Evolutionary conservation across 192 early-diverging fungal genomes (phyloP), one percentile per base, ranked within the genome.

Genomic region (Obelidium mucronatum): DNA sequence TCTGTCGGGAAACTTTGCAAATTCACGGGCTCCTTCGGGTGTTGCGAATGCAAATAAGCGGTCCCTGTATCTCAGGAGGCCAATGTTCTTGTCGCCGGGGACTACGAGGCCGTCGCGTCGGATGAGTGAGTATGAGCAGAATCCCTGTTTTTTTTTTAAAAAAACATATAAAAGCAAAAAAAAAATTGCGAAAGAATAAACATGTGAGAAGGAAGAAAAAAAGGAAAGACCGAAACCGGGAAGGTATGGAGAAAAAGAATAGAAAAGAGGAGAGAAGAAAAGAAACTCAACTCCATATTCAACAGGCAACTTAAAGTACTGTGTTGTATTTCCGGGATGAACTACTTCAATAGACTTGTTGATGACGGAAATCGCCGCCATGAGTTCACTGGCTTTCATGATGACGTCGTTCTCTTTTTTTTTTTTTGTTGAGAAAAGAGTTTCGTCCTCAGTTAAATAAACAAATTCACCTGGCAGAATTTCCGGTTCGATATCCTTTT

Each of bases 281-380:
- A 51, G 51, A 1, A 54, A 67, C 73, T 77, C 44, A 52, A 84
- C 83, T 19, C 88, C 86, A 72, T 81, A 84, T 75, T 90, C 88
- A 13, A 86, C 84, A 39, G 83, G 88, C 42, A 90, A 59, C 51
- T 79, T 78, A 62, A 82, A 85, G 66, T 87, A 90, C 51, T 86
- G 80, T 0, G 88, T 86, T n/a, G 85, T 85, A 75, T 88, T 90
- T 30, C 85, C 82, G 40, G 88, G 88, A 77, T 90, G 88, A 24
- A 88, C 67, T 13, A 90, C 78, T 61, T 90, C 85, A 54, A 87
- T 76, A 26, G 82, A 79, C 54, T 85, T 84, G 55, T 86, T 83
- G 30, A 81, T 79, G 51, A 83, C 74, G 2, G 82, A 74, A 17
- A 88, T 37, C 0, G 83, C 80, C 1, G 83, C 76, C 86, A 88